These are phyloP conservation scores for Persicaria maculosa DNA, from an alignment of 148 eudicot species.

Conservation along the genomic window DNA sequence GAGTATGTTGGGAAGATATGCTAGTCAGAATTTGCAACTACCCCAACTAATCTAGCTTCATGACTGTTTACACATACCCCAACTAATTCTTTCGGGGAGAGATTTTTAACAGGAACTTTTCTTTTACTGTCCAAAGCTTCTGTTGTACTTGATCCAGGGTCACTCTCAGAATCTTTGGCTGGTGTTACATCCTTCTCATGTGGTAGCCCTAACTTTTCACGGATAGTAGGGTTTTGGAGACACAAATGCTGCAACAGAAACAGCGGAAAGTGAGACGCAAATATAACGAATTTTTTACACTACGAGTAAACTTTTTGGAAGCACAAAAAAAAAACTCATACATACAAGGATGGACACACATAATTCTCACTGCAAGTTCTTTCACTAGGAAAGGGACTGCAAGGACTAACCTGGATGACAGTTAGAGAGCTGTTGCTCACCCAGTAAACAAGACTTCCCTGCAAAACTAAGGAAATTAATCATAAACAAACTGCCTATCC, in stretches of 20 bases:
- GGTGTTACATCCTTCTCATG: conserved; percentile 15
- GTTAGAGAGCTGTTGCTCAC: conserved; percentile 50
- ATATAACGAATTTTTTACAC: background rate
- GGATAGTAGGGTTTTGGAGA: conserved; percentile 49
- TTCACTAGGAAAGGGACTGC: background rate
- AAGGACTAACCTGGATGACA: conserved; percentile 58
- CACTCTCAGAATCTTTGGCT: conserved; percentile 21
- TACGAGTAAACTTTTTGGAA: no score
- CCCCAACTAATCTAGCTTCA: conserved; percentile 16
- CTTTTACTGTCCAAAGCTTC: conserved; percentile 26
- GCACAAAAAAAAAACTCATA: no score
- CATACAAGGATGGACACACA: background rate
- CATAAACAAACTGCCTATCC: background rate
- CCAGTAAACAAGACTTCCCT: conserved; percentile 88
- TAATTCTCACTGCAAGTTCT: background rate
- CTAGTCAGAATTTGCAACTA: background rate
- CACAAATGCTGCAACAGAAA: conserved; percentile 49
- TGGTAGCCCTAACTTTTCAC: conserved; percentile 57
- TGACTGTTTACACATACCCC: conserved; percentile 41
- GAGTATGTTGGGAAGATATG: background rate
- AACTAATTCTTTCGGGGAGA: conserved; percentile 52
- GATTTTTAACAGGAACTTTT: conserved; percentile 32
- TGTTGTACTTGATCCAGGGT: conserved; percentile 15
- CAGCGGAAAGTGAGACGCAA: background rate
- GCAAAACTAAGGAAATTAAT: conserved; percentile 20